Evolutionary conservation across 2,329 filamentous ascomycete genomes (phyloP).

Genomic region (Sporothrix variecibatus): DNA sequence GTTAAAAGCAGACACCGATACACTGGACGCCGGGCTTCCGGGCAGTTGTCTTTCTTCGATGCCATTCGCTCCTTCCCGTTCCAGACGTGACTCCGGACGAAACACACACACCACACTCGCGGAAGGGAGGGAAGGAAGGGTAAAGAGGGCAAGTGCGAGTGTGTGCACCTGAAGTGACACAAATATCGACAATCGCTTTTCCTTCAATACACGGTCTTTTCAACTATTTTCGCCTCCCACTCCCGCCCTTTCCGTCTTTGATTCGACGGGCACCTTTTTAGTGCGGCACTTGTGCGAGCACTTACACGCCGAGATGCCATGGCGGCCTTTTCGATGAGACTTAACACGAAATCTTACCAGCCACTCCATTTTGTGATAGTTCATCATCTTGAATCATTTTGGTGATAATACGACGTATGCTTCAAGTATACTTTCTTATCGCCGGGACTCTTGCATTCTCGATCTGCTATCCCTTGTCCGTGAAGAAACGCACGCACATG

Average conservation of each 20-base stretch:
- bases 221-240: conserved; percentile 8
- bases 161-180: not conserved
- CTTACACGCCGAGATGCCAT: not conserved
- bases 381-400: not conserved
- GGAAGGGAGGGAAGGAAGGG: conserved; percentile 1
- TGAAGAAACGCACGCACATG: conserved; percentile 21
- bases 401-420: not conserved
- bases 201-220: too few relatives aligned
- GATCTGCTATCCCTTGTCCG: not conserved
- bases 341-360: conserved; percentile 13
- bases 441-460: not conserved
- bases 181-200: not conserved
- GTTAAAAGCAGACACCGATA: not conserved
- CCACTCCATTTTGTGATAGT: not conserved
- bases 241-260: not conserved
- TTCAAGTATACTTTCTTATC: not conserved
- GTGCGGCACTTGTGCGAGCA: not conserved
- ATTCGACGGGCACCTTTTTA: conserved; percentile 10
- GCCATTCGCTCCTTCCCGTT: conserved; percentile 23
- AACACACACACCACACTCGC: not conserved
- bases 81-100: conserved; percentile 17
- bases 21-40: conserved; percentile 8
- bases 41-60: not conserved
- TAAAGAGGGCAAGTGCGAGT: not conserved
- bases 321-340: not conserved